Percentiles rank a stretch among this genome's conserved stretches.
Conservation (phyloP, 1,284 basidiomycete species). For the Microbotryomycetes sp. region DNA sequence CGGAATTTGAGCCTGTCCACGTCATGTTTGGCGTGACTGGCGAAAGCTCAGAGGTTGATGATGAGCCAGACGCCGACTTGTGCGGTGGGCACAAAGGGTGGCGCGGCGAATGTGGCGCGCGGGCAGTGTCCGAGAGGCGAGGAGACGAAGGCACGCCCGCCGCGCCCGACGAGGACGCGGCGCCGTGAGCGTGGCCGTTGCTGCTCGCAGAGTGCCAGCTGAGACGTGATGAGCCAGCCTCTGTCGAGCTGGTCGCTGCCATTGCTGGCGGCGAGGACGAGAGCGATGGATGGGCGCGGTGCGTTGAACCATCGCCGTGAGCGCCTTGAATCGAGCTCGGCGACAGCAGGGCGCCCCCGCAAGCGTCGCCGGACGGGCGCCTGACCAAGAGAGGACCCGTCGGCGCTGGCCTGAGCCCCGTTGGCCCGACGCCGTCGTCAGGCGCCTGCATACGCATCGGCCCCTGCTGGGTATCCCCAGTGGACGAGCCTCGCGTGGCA, state of each 20-base stretch:
- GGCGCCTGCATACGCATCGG: too few species aligned
- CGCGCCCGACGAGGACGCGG: background rate
- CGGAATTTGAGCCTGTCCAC: background rate
- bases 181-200: background rate
- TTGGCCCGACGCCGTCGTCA: too few species aligned
- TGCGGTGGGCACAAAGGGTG: background rate
- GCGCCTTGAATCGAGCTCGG: too few species aligned
- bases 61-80: background rate
- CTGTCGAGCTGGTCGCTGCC: background rate
- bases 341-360: too few species aligned
- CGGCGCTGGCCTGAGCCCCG: too few species aligned
- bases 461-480: too few species aligned
- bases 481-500: too few species aligned
- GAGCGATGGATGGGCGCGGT: too few species aligned
- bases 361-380: too few species aligned
- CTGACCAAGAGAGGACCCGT: too few species aligned
- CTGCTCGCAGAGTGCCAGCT: background rate
- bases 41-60: background rate
- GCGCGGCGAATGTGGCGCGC: background rate
- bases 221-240: background rate
- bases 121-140: background rate
- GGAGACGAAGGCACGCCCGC: background rate
- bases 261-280: background rate
- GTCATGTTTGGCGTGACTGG: background rate
- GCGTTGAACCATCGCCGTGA: too few species aligned